Conservation (phyloP, 2,329 filamentous ascomycete species). For the Ceratocystis variospora region DNA sequence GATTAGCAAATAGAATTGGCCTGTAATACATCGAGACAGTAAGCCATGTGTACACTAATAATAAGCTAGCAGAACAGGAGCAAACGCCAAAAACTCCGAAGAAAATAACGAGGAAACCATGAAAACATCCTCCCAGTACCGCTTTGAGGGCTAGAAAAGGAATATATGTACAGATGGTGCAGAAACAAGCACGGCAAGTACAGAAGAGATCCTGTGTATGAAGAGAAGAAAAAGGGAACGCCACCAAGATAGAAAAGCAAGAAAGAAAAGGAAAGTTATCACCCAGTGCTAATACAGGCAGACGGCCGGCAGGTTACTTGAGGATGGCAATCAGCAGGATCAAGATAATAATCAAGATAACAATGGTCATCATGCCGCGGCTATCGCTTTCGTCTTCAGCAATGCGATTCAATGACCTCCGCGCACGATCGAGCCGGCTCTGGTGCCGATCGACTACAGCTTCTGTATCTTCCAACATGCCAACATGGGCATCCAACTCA, state of each 20-base stretch:
- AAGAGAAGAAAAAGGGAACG: not conserved
- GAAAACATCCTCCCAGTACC: not conserved
- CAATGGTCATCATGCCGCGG: conserved; percentile 71
- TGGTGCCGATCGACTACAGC: conserved; percentile 68
- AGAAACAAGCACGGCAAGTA: not conserved
- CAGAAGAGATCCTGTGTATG: not conserved
- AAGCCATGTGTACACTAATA: not conserved
- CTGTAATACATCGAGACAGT: not conserved
- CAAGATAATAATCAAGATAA: conserved; percentile 69
- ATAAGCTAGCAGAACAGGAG: not conserved
- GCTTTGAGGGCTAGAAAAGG: not conserved
- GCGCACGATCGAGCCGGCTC: conserved; percentile 59
- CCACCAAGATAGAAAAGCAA: not conserved
- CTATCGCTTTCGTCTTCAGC: conserved; percentile 66
- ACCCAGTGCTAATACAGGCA: not conserved
- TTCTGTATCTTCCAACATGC: conserved; percentile 82
- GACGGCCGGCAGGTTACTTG: conserved; percentile 40
- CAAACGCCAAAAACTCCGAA: not conserved
- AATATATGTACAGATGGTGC: conserved; percentile 7
- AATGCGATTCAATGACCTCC: conserved; percentile 56
- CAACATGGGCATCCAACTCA: conserved; percentile 81
- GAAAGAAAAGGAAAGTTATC: not conserved
- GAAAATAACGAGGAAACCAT: not conserved
- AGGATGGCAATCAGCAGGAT: conserved; percentile 69
- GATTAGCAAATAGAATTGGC: not conserved